These are phyloP conservation scores for Heterobasidion irregulare DNA, from an alignment of 1,284 basidiomycete genomes.

Conservation along the genomic window DNA sequence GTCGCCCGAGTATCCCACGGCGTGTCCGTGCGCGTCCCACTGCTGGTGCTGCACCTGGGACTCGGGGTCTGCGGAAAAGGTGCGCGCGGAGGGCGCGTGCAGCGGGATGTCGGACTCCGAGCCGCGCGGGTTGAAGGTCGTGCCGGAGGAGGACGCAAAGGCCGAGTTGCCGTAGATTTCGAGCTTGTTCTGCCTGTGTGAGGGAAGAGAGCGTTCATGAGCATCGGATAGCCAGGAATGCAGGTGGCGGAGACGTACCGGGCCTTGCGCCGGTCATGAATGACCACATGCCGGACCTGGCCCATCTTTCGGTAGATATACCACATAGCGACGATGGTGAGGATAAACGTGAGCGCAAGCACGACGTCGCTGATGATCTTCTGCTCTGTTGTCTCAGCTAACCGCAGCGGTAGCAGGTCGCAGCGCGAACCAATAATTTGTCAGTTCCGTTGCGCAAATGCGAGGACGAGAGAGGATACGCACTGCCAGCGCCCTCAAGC, in stretches of 20 bases:
- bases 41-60: conserved; percentile 8
- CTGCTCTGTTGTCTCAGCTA: conserved; percentile 7
- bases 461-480: conserved; percentile 1
- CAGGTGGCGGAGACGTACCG: conserved; percentile 4
- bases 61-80: conserved; percentile 4
- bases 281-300: conserved; percentile 63
- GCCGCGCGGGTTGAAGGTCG: conserved; percentile 5
- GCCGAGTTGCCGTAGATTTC: conserved; percentile 5
- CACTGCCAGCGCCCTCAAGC: conserved; percentile 21
- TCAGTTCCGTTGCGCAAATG: neutral
- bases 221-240: neutral
- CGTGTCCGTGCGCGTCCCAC: conserved; percentile 11
- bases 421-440: too few species aligned
- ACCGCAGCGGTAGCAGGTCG: neutral
- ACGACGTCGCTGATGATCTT: conserved; percentile 26
- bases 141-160: neutral
- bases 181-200: conserved; percentile 9
- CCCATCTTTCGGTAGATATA: conserved; percentile 77
- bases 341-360: conserved; percentile 51
- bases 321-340: conserved; percentile 78
- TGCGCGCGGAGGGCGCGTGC: neutral
- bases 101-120: conserved; percentile 12
- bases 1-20: conserved; percentile 10
- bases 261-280: conserved; percentile 53
- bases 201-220: neutral